Evolutionary conservation across 2,329 filamentous ascomycete genomes (phyloP), one percentile per base, ranked within the genome.

Genomic region (Chrysosporium keratinophilum): DNA sequence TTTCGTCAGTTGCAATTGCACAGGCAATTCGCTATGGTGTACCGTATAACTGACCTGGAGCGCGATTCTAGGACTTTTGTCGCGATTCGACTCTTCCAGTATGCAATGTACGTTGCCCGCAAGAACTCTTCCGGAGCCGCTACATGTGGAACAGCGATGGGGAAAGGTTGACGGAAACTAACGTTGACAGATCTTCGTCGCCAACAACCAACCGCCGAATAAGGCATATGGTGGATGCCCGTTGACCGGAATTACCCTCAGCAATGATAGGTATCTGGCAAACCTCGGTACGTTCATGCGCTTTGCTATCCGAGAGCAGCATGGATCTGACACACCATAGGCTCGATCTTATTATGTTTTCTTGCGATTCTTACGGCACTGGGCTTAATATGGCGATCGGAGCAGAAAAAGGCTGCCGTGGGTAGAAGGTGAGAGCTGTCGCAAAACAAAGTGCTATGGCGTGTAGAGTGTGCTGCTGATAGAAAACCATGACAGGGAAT

Each of bases 351-450:
- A 44, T 69, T 97, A 40, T 85, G 81, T 58, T 88, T 78, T 58
- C 68, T 95, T 59, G 88, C 90, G 40, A 90, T 98, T 61, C 64
- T 80, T 19, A 73, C 79, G 7, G 76, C 85, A 3, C 65, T 74
- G 10, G 83, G 85, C 61, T 75, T 98, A 55, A 64, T 97, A 69
- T 80, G 85, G 72, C 79, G 82, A 61, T 95, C 93, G 17, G 87
- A 97, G 64, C 81, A 80, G 67, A 97, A 98, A 74, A 84, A 86
- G 69, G 93, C 93, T 54, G 93, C 93, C 54, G 93, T 98, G 46
- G 93, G 93, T 56, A 79, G 93, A 74, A 87, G 89, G 89, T 94
- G 73, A 57, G 78, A 63, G 17, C 31, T 23, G 28, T 23, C 37
- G 28, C 28, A 9, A 31, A 7, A 17, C 14, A 5, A 35, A 15